Evolutionary conservation across 495 filamentous ascomycete genomes (phyloP).

Genomic region (Halenospora varia): DNA sequence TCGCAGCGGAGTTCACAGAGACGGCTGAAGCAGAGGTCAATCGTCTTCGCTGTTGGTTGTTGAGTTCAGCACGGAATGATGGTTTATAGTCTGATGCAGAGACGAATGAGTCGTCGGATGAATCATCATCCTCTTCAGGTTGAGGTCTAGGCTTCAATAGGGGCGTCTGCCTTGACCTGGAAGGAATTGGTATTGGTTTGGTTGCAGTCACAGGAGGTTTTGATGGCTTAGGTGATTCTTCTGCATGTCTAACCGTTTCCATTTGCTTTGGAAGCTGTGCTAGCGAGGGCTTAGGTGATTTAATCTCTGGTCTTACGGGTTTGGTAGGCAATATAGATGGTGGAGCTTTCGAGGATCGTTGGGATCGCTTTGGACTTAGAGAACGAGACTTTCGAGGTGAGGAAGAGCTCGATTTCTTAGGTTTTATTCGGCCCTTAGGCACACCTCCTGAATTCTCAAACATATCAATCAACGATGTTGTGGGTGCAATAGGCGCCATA

Average conservation of each 20-base stretch:
- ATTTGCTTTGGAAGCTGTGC: neutral
- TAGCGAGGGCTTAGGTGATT: constrained; percentile 10
- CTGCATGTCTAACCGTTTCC: neutral
- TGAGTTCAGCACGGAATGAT: constrained; percentile 7
- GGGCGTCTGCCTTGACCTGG: neutral
- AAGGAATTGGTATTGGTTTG: constrained; percentile 17
- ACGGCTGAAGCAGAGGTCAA: constrained; percentile 7
- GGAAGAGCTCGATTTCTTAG: constrained; percentile 24
- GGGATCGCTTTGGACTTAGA: neutral
- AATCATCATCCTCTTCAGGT: constrained; percentile 14
- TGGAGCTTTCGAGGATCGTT: neutral
- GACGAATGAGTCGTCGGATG: constrained; percentile 26
- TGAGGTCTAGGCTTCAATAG: neutral
- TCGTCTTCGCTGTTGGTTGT: neutral
- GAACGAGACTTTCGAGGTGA: neutral
- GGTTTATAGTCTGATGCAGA: constrained; percentile 23
- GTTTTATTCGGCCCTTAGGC: constrained; percentile 28
- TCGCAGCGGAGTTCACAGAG: constrained; percentile 10
- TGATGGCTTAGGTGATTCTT: neutral
- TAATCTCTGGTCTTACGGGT: constrained; percentile 7
- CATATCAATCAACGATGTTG: constrained; percentile 54
- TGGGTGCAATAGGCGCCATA: constrained; percentile 48
- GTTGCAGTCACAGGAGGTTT: constrained; percentile 4
- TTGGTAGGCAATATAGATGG: constrained; percentile 4
- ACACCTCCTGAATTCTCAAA: constrained; percentile 43